Percentiles rank a stretch among this genome's conserved stretches.
Conservation (phyloP, 257 asterid genomes). For the Solanum sitiens region DNA sequence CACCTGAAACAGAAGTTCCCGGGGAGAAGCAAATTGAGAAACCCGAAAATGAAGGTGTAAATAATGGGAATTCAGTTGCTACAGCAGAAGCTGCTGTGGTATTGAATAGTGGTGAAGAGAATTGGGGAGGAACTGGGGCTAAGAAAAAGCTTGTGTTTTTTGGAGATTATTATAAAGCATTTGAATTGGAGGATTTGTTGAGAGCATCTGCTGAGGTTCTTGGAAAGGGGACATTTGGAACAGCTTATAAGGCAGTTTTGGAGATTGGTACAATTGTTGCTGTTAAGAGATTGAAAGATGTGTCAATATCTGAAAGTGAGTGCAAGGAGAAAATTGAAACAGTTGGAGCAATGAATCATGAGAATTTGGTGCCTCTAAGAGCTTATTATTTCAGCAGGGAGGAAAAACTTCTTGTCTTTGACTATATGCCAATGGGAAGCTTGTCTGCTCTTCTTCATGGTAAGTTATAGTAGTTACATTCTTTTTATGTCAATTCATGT, state of each 20-base stretch:
- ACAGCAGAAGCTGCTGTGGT: constrained; percentile 24
- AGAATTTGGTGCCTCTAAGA: constrained; percentile 72
- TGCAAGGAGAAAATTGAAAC: constrained; percentile 62
- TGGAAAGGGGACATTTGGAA: constrained; percentile 37
- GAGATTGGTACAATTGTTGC: constrained; percentile 75
- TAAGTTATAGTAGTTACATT: constrained; percentile 2
- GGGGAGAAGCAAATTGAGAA: not conserved
- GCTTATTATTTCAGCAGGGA: constrained; percentile 78
- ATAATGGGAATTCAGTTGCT: constrained; percentile 28
- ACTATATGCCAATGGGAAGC: constrained; percentile 87
- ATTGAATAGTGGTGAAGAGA: constrained; percentile 12
- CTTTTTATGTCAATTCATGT: not conserved
- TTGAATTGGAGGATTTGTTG: constrained; percentile 33
- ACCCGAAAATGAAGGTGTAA: constrained; percentile 24
- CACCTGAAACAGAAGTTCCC: constrained; percentile 34
- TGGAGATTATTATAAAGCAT: constrained; percentile 11
- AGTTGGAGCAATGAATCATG: constrained; percentile 68
- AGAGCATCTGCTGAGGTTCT: constrained; percentile 38
- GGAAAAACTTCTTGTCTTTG: constrained; percentile 86
- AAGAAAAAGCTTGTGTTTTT: constrained; percentile 23
- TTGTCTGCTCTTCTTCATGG: constrained; percentile 87
- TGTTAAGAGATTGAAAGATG: constrained; percentile 87
- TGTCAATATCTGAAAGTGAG: constrained; percentile 39
- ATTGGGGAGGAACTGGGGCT: constrained; percentile 13
- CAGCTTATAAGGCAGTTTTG: constrained; percentile 83